Evolutionary conservation across 2,329 filamentous ascomycete species (phyloP), one percentile per base, ranked within the genome.

Genomic region (Phialophora tarda): DNA sequence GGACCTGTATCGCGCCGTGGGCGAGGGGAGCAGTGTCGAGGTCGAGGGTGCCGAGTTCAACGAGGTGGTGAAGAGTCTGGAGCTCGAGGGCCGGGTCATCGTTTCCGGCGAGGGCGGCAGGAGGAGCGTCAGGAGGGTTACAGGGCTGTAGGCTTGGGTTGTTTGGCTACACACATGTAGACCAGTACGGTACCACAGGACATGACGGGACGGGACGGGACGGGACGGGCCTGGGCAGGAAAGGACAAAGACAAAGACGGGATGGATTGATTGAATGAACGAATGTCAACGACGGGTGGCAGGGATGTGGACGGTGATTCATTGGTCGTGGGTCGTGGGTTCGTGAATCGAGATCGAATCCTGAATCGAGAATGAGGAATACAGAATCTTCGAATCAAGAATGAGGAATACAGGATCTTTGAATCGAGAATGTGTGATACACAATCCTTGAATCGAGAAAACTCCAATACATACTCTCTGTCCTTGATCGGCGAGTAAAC

Each of bases 21-120:
- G 84, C 53, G 95, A 97, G 75, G 85, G 87, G 70, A 89, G 87
- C 74, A 82, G 90, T 65, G 81, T 84, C 56, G 83, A 87, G 11
- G 83, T 98, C 10, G 94, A 97, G 74, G 84, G 86, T 47, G 80
- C 83, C 10, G 94, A 98, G 77, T 95, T 99, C 77, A 86, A 87
- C 12, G 93, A 97, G 78, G 90, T 89, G 12, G 86, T 98, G 77
- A 84, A 90, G 70, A 82, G 85, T 11, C 81, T 98, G 66, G 94
- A 99, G 82, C 87, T 90, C 70, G 95, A 98, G 80, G 95, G 93
- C 0, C 82, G 86, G 34, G 84, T 97, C 64, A 91, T 91, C 79
- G 83, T 98, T 21, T 84, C 85, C 38, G 95, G 95, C 0, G 94
- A 98, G 73, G 95, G 95, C 3, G 85, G 90, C 21, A 88, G 94